Evolutionary conservation across 371 early-diverging fungal species (phyloP), one percentile per base, ranked within the genome.

Genomic region (Synchytrium microbalum): DNA sequence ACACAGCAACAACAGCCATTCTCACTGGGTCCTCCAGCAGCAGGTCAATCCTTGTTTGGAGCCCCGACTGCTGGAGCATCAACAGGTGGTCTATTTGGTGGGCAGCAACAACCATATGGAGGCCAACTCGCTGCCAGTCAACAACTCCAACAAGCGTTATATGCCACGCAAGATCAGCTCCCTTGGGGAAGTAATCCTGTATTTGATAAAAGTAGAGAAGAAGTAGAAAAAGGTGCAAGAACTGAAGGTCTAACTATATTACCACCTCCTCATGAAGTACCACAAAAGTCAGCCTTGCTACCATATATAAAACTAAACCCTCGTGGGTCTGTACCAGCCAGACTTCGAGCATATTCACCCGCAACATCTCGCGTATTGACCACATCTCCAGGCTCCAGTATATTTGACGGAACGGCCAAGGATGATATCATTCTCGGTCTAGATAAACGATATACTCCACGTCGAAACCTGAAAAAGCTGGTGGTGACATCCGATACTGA

Each of bases 141-240:
- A 19, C 46, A 38, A 19, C 75, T 65, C 28, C 73, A 75, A 31
- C 64, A 73, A 16, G 65, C 74, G 23, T 67, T 92, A 59, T 76
- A 82, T 24, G 91, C 93, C 1, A 79, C 84, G 24, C 85, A 93
- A 57, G 92, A 92, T 62, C 78, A 81, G 55, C 85, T 85, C 61
- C 91, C 93, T 8, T 95, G 93, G 65, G 94, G 94, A 38, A 75
- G 72, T 61, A 91, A 86, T 60, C 87, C 92, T 23, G 74, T 93
- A 52, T 90, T 92, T 68, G 81, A 89, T 60, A 38, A 38, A 38
- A 38, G 46, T 19, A 38, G 19, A 38, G 46, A 38, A 38, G 46
- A 38, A 19, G 64, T 75, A 13, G 8, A 24, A 24, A 5, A 13
- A 26, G 13, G 29, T 26, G 24, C 23, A 63, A 68, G 10, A 72